Conservation (phyloP, 2,329 filamentous ascomycete genomes). For the Scedosporium aurantiacum region DNA sequence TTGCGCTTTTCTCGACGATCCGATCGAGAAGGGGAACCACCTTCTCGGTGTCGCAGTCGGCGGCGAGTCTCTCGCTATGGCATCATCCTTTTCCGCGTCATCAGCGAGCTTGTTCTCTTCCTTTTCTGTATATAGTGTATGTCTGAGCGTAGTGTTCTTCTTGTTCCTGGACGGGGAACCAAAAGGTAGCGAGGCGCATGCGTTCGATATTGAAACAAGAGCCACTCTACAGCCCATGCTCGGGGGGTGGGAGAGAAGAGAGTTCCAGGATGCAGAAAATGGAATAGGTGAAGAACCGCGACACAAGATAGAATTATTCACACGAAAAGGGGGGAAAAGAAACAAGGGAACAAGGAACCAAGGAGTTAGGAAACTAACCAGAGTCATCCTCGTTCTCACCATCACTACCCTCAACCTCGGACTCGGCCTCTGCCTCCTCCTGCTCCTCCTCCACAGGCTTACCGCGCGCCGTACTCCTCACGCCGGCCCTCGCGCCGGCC, state of each 20-base stretch:
- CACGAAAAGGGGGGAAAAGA: not conserved
- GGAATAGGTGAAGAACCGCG: no score
- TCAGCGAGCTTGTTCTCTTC: conserved; percentile 2
- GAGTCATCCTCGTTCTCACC: conserved; percentile 11
- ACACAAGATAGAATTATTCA: no score
- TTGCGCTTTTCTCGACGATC: not conserved
- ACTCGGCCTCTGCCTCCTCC: conserved; percentile 13
- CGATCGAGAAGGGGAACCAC: conserved; percentile 1
- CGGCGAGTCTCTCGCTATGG: not conserved
- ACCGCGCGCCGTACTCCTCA: not conserved
- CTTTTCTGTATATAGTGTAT: not conserved
- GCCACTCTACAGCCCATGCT: no score
- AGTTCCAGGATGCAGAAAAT: not conserved
- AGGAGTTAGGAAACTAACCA: conserved; percentile 2
- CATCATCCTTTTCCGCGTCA: conserved; percentile 4
- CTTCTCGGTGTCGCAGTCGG: not conserved
- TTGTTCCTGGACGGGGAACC: not conserved
- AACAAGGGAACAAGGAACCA: not conserved
- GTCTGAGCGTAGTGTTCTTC: not conserved
- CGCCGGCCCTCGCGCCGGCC: not conserved
- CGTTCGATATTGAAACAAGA: not conserved
- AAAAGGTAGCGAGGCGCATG: not conserved
- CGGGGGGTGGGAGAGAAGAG: no score
- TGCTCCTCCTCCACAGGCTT: not conserved
- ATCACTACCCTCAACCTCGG: conserved; percentile 9